These are phyloP conservation scores for Alternaria viburni DNA, from an alignment of 2,329 filamentous ascomycete species.

Conservation along the genomic window DNA sequence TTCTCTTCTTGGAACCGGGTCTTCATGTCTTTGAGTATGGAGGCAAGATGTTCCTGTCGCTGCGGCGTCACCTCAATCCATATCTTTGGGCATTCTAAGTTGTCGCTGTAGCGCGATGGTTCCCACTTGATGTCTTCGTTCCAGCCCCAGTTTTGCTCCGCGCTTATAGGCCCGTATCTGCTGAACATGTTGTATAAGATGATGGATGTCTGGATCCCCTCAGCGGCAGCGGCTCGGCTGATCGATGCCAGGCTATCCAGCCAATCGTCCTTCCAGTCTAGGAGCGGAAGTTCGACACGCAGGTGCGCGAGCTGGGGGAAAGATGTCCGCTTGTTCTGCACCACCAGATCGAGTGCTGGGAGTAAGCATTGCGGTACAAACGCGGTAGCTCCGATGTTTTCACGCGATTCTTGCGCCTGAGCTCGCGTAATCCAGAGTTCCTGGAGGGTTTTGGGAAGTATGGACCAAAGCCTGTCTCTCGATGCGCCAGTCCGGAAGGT, in stretches of 20 bases:
- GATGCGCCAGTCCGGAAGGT: neutral
- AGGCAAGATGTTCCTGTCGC: neutral
- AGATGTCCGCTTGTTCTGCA: neutral
- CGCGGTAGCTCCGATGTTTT: too few species aligned
- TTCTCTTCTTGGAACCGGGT: neutral
- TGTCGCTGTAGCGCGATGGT: neutral
- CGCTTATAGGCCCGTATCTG: neutral
- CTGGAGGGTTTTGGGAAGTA: neutral
- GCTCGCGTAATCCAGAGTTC: neutral
- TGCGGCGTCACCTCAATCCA: neutral
- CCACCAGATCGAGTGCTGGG: neutral
- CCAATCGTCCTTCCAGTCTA: neutral
- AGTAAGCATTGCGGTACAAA: too few species aligned
- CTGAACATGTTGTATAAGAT: neutral
- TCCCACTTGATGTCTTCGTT: neutral
- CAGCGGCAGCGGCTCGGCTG: neutral
- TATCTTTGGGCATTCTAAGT: neutral
- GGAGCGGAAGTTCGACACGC: neutral
- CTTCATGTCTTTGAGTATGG: neutral
- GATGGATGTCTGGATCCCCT: neutral
- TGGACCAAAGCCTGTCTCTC: neutral
- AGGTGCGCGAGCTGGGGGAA: neutral
- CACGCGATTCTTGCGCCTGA: too few species aligned
- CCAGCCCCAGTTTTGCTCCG: neutral
- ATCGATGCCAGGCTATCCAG: neutral